These are phyloP conservation scores for Heimioporus sp. DNA, from an alignment of 768 basidiomycete species.

Conservation along the genomic window DNA sequence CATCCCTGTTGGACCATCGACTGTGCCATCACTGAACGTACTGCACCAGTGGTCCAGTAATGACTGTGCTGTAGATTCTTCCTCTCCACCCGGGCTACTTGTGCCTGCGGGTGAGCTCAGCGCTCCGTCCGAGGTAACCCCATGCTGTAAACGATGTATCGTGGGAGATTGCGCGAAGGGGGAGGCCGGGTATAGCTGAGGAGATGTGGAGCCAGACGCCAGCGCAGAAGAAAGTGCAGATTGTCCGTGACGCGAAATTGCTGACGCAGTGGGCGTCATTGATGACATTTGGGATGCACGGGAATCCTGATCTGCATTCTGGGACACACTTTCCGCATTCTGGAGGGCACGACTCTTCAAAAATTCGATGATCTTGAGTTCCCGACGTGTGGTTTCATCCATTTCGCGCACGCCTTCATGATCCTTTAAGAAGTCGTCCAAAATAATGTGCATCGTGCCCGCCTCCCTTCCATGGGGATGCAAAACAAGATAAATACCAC, in stretches of 20 bases:
- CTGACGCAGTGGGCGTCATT: conserved; percentile 7
- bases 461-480: conserved; percentile 73
- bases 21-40: conserved; percentile 65
- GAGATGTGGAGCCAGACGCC: conserved; percentile 19
- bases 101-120: conserved; percentile 59
- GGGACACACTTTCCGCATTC: conserved; percentile 35
- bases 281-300: conserved; percentile 38
- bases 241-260: conserved; percentile 13
- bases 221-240: conserved; percentile 23
- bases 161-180: conserved; percentile 43
- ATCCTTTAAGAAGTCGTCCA: conserved; percentile 76
- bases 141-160: conserved; percentile 61
- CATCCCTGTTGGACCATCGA: conserved; percentile 48
- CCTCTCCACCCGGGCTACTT: conserved; percentile 70
- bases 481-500: conserved; percentile 81
- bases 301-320: conserved; percentile 14
- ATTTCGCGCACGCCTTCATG: conserved; percentile 52
- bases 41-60: conserved; percentile 85
- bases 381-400: conserved; percentile 80
- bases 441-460: conserved; percentile 69
- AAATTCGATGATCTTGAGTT: conserved; percentile 84
- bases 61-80: conserved; percentile 72
- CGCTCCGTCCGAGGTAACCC: conserved; percentile 40
- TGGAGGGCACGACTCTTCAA: conserved; percentile 68
- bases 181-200: conserved; percentile 25